Conservation (phyloP, 2,329 filamentous ascomycete genomes). For the Gaeumannomyces tritici region DNA sequence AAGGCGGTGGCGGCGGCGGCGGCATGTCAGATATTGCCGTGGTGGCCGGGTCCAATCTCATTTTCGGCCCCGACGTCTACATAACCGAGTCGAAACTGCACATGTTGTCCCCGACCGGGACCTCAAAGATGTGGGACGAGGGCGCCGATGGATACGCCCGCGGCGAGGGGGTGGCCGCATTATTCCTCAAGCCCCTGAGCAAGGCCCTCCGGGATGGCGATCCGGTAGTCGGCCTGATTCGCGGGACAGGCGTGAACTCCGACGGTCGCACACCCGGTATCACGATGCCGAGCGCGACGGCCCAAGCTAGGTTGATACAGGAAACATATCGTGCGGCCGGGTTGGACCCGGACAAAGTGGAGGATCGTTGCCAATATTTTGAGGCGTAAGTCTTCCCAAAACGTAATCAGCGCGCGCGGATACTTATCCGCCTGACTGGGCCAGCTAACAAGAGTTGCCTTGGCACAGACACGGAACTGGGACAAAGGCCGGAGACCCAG, state of each 20-base stretch:
- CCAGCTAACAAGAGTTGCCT: slow-evolving; percentile 19
- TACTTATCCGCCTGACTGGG: too few relatives aligned
- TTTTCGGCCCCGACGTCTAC: slow-evolving; percentile 22
- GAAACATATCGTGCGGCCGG: slow-evolving; percentile 20
- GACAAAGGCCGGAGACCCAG: slow-evolving; percentile 42
- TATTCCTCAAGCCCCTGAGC: slow-evolving; percentile 35
- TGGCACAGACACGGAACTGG: slow-evolving; percentile 37
- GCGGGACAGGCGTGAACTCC: slow-evolving; percentile 29
- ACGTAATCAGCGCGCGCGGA: slow-evolving; percentile 30
- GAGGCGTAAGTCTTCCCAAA: slow-evolving; percentile 12
- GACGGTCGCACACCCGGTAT: slow-evolving; percentile 30
- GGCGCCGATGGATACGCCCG: slow-evolving; percentile 39
- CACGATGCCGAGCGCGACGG: slow-evolving; percentile 41
- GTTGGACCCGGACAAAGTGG: slow-evolving; percentile 1
- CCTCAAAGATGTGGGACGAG: slow-evolving; percentile 31
- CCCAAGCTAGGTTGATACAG: slow-evolving; percentile 27
- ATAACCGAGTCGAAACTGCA: slow-evolving; percentile 12
- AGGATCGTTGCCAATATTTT: slow-evolving; percentile 7
- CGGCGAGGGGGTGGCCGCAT: slow-evolving; percentile 36
- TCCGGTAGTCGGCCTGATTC: slow-evolving; percentile 29
- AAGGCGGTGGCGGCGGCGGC: too few relatives aligned
- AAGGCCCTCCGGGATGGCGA: slow-evolving; percentile 35
- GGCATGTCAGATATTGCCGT: slow-evolving; percentile 20
- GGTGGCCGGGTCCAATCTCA: slow-evolving; percentile 23
- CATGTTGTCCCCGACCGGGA: slow-evolving; percentile 25